Conservation (phyloP, 2,329 filamentous ascomycete genomes). For the Xylogone sp. region DNA sequence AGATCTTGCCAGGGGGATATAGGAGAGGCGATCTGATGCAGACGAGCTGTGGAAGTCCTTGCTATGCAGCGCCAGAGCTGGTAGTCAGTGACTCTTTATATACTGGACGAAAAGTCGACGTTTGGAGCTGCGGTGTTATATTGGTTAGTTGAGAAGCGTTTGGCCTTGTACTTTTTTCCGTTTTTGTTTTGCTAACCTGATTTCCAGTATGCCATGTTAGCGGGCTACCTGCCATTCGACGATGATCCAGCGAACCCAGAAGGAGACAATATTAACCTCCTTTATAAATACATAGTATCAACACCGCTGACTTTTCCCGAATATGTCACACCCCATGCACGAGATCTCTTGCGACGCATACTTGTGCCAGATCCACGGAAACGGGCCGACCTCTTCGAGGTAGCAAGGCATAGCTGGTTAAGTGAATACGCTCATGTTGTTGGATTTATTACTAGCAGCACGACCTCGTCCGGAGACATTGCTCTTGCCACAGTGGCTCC, state of each 20-base stretch:
- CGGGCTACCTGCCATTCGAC: slow-evolving; percentile 95
- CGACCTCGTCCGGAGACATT: slow-evolving; percentile 81
- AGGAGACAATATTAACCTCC: slow-evolving; percentile 96
- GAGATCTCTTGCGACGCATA: slow-evolving; percentile 88
- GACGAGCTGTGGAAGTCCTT: slow-evolving; percentile 96
- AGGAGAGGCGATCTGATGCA: slow-evolving; percentile 96
- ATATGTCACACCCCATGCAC: slow-evolving; percentile 95
- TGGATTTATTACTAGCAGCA: slow-evolving; percentile 93
- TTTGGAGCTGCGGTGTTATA: slow-evolving; percentile 99
- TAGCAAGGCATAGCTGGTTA: slow-evolving; percentile 95
- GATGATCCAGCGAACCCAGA: slow-evolving; percentile 98
- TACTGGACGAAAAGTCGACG: slow-evolving; percentile 95
- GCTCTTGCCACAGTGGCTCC: slow-evolving; percentile 69
- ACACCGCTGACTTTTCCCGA: slow-evolving; percentile 97
- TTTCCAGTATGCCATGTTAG: slow-evolving; percentile 93
- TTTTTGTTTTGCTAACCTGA: slow-evolving; percentile 20
- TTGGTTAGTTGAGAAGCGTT: slow-evolving; percentile 65
- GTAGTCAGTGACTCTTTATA: slow-evolving; percentile 97
- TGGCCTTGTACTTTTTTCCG: not conserved
- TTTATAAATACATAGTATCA: slow-evolving; percentile 99
- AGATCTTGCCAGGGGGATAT: slow-evolving; percentile 67
- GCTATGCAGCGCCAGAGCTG: slow-evolving; percentile 93
- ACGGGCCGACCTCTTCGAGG: slow-evolving; percentile 93
- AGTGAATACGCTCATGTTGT: slow-evolving; percentile 97
- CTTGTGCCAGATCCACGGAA: slow-evolving; percentile 93